Evolutionary conservation across 495 filamentous ascomycete species (phyloP).

Genomic region (Penicillium pancosmium): DNA sequence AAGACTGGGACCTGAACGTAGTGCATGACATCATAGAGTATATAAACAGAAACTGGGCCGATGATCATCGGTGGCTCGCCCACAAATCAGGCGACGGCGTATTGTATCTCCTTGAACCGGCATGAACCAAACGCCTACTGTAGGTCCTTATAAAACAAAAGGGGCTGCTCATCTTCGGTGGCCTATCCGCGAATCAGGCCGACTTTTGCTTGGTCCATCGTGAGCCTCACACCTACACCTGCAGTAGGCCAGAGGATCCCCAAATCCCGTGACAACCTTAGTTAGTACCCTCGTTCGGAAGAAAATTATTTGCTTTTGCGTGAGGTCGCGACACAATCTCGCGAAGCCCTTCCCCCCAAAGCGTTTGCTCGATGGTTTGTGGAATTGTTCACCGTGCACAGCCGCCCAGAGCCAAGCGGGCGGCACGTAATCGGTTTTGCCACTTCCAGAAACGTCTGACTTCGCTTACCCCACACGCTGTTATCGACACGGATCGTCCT

Average conservation of each 20-base stretch:
- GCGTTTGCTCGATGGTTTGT: not conserved
- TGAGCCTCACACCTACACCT: conserved; percentile 2
- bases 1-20: not conserved
- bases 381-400: not conserved
- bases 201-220: not conserved
- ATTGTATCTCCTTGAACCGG: not conserved
- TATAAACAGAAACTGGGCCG: not conserved
- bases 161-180: not conserved
- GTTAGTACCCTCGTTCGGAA: not conserved
- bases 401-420: not conserved
- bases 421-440: conserved; percentile 1
- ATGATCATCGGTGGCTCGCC: not conserved
- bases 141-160: not conserved
- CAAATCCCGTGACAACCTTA: not conserved
- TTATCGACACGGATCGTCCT: not conserved
- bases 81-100: not conserved
- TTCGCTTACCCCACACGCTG: not conserved
- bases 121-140: not conserved
- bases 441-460: not conserved
- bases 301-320: no score
- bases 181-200: not conserved
- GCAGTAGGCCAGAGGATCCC: not conserved
- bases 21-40: not conserved
- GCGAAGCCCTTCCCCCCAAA: not conserved
- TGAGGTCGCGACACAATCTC: no score